Percentiles rank a stretch among this genome's conserved stretches.
phyloP scores from a whole-genome alignment of 495 filamentous ascomycete species.

The Cairneyella variabilis region DNA sequence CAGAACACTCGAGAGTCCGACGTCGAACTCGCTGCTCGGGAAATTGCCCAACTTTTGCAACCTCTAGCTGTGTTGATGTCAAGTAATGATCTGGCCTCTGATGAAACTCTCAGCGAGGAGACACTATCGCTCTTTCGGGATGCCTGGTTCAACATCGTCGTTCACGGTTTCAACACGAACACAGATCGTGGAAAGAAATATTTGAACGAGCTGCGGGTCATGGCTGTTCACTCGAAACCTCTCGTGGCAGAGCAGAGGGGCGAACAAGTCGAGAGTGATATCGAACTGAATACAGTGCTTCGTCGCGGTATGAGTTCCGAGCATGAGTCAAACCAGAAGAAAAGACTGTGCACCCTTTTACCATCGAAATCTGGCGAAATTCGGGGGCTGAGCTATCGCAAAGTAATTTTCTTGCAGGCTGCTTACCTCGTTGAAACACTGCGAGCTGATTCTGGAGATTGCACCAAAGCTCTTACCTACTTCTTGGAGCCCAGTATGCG shows the following conservation, averaged over 20 bases:
- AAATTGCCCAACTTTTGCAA: slow-evolving; percentile 79
- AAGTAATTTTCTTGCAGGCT: slow-evolving; percentile 86
- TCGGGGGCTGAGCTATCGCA: slow-evolving; percentile 73
- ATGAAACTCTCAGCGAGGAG: slow-evolving; percentile 52
- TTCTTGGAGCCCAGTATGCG: slow-evolving; percentile 88
- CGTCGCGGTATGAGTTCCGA: slow-evolving; percentile 76
- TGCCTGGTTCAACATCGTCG: slow-evolving; percentile 95
- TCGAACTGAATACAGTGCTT: slow-evolving; percentile 90
- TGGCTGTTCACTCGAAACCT: slow-evolving; percentile 82
- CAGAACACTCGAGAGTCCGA: slow-evolving; percentile 65
- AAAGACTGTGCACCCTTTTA: slow-evolving; percentile 63
- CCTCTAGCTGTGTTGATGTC: slow-evolving; percentile 77
- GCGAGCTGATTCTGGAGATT: slow-evolving; percentile 77
- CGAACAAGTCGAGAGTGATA: slow-evolving; percentile 87
- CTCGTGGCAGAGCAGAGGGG: slow-evolving; percentile 79
- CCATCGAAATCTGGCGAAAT: slow-evolving; percentile 74
- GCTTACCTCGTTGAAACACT: slow-evolving; percentile 81
- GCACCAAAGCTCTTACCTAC: slow-evolving; percentile 81
- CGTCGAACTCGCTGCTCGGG: slow-evolving; percentile 70
- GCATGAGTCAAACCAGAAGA: slow-evolving; percentile 75
- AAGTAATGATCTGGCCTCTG: slow-evolving; percentile 43
- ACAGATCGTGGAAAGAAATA: slow-evolving; percentile 65
- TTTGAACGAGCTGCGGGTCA: slow-evolving; percentile 65
- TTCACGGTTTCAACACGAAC: slow-evolving; percentile 81
- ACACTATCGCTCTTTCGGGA: slow-evolving; percentile 71